Evolutionary conservation across 1,284 basidiomycete species (phyloP), one percentile per base, ranked within the genome.

Genomic region (Malassezia yamatoensis): DNA sequence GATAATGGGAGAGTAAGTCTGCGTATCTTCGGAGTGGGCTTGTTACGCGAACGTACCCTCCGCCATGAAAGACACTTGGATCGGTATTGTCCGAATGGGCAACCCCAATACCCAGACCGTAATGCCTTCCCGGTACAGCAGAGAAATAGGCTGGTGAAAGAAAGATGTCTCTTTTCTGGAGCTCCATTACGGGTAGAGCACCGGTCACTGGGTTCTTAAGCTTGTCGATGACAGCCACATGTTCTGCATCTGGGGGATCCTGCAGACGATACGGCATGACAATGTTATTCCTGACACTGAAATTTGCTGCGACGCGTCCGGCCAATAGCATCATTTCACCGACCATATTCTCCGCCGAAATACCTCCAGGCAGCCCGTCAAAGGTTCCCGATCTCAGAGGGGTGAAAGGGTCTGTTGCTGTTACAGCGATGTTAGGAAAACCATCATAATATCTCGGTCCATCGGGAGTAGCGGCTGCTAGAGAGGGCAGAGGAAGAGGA

Each of bases 1-100:
- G 91, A 89, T 90, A 99, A 77, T 98, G 94, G 9, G 79, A 78
- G 5, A 94, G 72, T 64, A 96, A 76, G 76, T 99, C 94, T 39
- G 79, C 76, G 75, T 84, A 96, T 20, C 94, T 82, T 41, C 94
- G 81, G 46, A 99, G 77, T 0, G 94, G 94, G 2, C 85, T 88
- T 0, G 94, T 96, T 4, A 82, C 83, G n/a, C 87, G 82, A 10
- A 81, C 76, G 74, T 99, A 98, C 10, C 70, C 71, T 13, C 60
- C 53, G 4, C 16, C 2, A 0, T 50, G 50, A 1, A 72, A 44
- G 7, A 44, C 54, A 24, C 62, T 59, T n/a, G 36, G 29, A 11
- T 51, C 45, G 16, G 39, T 36, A 21, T 33, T 51, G 24, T 29
- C 40, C 18, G 37, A 15, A 3, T n/a, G 35, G 39, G 20, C 13